Base-by-base conservation (phyloP, 768 basidiomycete species). In the Agrocybe pediades region DNA sequence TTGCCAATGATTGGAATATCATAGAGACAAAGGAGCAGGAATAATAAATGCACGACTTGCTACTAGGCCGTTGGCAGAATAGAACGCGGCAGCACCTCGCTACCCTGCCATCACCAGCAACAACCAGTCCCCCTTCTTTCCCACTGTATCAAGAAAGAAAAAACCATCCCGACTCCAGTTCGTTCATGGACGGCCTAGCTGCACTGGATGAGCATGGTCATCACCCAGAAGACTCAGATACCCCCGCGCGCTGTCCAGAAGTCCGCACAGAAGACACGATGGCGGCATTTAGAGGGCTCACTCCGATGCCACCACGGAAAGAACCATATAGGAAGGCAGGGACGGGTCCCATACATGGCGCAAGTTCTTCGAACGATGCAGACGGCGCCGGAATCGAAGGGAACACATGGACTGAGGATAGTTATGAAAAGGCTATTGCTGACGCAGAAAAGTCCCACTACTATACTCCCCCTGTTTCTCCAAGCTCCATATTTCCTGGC, bases 151-250 rank as follows among this genome's bases (percentile, higher is more conserved):
- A 68, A 11, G 60, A 66, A 27, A 68, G 64, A 24, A 74, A 67
- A 59, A 76, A 77, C 36, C 75, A 74, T 45, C 70, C 74, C 46
- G 63, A 78, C 51, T 61, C 75, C 23, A 65, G 71, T 53, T 65
- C 67, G 26, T 59, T 72, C 20, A 54, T 66, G 33, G 62, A 68
- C 26, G 36, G 48, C 1, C 45, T 45, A 30, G 49, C 58, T n/a
- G 27, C 59, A 23, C 41, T n/a, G n/a, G n/a, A 39, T 29, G 52
- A 15, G 6, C 57, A 41, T 27, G 43, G 24, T 23, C 43, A 29
- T 39, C 39, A 30, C 41, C 16, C 26, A 19, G 43, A 44, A 23
- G 47, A 49, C 43, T 29, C 21, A 26, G 47, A 30, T 21, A 41
- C 48, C 27, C 16, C 44, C 20, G 26, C 19, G 47, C 47, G 40